These are phyloP conservation scores for Phoma sp. DNA, from an alignment of 2,329 filamentous ascomycete genomes.

Conservation along the genomic window DNA sequence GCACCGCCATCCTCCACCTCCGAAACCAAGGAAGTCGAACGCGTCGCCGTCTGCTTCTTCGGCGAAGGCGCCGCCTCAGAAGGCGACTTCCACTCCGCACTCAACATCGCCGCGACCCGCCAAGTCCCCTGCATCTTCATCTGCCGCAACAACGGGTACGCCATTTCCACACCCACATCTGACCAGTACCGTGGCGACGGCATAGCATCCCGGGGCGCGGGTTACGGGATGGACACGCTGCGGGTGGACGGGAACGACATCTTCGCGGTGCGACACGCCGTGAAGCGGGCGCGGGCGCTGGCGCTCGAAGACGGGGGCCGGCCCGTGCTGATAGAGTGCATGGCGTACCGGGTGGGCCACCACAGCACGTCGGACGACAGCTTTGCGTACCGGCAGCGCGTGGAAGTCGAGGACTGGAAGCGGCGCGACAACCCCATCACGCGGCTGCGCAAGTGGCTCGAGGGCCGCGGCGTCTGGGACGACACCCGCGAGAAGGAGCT, in stretches of 20 bases:
- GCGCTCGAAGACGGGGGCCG: constrained; percentile 81
- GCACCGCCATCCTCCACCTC: constrained; percentile 37
- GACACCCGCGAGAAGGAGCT: constrained; percentile 79
- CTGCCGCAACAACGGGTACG: constrained; percentile 91
- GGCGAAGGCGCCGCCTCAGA: constrained; percentile 90
- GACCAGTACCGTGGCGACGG: constrained; percentile 93
- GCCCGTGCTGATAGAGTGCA: constrained; percentile 88
- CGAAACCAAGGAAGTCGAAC: constrained; percentile 22
- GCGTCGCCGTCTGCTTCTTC: constrained; percentile 83
- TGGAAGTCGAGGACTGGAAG: constrained; percentile 97
- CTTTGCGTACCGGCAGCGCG: constrained; percentile 89
- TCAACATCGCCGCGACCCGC: constrained; percentile 89
- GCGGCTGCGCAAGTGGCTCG: constrained; percentile 87
- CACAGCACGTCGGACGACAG: constrained; percentile 97
- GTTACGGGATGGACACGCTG: constrained; percentile 93
- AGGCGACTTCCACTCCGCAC: constrained; percentile 87
- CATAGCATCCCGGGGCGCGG: constrained; percentile 83
- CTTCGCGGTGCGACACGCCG: constrained; percentile 83
- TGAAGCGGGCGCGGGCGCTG: constrained; percentile 74
- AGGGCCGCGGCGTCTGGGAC: constrained; percentile 81
- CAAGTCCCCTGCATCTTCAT: constrained; percentile 89
- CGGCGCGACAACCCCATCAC: constrained; percentile 86
- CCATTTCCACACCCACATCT: constrained; percentile 85
- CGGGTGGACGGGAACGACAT: constrained; percentile 95
- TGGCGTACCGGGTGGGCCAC: constrained; percentile 97